These are phyloP conservation scores for Eimeria tenella DNA, from an alignment of 169 alveolate species.

Conservation along the genomic window DNA sequence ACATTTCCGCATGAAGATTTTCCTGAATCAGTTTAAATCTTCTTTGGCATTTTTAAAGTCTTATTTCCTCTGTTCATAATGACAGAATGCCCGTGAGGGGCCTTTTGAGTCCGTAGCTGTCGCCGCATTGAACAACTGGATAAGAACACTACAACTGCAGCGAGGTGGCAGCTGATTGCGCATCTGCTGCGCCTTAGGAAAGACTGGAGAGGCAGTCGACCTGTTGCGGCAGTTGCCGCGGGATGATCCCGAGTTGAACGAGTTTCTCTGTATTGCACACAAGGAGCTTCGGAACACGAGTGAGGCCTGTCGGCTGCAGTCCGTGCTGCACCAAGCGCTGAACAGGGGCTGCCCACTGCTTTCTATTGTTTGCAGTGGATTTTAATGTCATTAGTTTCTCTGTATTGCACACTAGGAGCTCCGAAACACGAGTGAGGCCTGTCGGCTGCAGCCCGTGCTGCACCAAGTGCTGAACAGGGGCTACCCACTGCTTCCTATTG, in stretches of 20 bases:
- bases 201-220: background rate
- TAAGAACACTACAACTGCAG: too few relatives aligned
- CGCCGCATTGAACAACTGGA: too few relatives aligned
- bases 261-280: background rate
- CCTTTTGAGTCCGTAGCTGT: too few relatives aligned
- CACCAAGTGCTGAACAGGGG: too few relatives aligned
- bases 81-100: too few relatives aligned
- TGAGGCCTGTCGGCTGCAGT: background rate
- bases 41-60: too few relatives aligned
- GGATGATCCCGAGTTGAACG: conserved; percentile 17
- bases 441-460: background rate
- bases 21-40: too few relatives aligned
- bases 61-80: too few relatives aligned
- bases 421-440: background rate
- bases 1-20: too few relatives aligned
- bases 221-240: background rate
- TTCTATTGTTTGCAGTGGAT: background rate
- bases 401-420: background rate
- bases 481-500: background rate
- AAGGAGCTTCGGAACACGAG: background rate
- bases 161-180: background rate
- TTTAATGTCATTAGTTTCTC: background rate
- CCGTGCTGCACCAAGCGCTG: too few relatives aligned
- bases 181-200: background rate
- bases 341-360: too few relatives aligned